phyloP scores from a whole-genome alignment of 176 grass and related monocot species.

The Zoysia japonica region DNA sequence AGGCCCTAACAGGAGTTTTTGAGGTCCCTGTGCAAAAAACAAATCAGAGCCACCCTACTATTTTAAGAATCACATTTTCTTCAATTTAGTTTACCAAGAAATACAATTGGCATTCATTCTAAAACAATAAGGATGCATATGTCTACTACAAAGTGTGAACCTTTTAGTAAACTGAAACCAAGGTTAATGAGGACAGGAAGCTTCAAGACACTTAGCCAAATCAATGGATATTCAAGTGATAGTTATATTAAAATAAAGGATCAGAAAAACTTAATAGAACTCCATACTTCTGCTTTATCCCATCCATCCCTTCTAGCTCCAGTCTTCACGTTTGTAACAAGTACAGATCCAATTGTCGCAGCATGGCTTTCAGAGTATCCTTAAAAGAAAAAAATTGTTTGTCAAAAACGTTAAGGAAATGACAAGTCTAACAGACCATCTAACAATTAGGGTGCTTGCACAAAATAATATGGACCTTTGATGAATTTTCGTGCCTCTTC shows the following conservation, averaged over 20 bases:
- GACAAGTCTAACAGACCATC: conserved; percentile 13
- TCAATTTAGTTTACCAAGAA: too few species aligned
- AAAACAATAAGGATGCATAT: too few species aligned
- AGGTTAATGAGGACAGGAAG: background rate
- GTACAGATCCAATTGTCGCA: conserved; percentile 83
- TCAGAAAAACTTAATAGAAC: conserved; percentile 45
- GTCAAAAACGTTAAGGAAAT: conserved; percentile 7
- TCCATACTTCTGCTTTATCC: conserved; percentile 97
- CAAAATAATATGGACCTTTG: conserved; percentile 59
- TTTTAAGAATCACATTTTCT: too few species aligned
- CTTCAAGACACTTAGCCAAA: background rate
- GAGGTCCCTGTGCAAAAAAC: too few species aligned
- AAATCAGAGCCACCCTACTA: too few species aligned
- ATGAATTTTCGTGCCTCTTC: conserved; percentile 88
- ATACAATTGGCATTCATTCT: too few species aligned
- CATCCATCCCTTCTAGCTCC: conserved; percentile 72
- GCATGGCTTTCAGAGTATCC: conserved; percentile 92
- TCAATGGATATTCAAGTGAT: background rate
- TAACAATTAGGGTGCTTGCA: conserved; percentile 11
- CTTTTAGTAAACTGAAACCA: background rate
- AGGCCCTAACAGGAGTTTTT: too few species aligned
- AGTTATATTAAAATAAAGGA: conserved; percentile 20
- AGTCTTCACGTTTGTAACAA: conserved; percentile 90
- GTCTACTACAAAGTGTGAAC: too few species aligned
- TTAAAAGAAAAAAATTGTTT: conserved; percentile 36